These are phyloP conservation scores for Aspergillus sp. DNA, from an alignment of 2,329 filamentous ascomycete species.

Conservation along the genomic window DNA sequence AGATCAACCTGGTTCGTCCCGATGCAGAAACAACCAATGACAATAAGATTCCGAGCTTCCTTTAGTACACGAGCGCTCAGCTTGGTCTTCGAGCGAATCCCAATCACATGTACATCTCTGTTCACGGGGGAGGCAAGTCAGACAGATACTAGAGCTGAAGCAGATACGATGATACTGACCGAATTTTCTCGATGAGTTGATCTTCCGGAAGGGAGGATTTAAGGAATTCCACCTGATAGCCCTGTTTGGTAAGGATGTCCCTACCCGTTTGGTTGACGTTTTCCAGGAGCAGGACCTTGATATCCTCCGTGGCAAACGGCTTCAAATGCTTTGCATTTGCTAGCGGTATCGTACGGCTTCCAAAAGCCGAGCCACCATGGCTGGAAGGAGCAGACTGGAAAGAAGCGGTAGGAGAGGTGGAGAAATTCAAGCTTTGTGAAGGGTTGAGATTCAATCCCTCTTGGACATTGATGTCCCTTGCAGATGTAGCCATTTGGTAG, in stretches of 20 bases:
- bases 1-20: constrained; percentile 69
- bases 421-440: constrained; percentile 66
- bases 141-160: constrained; percentile 6
- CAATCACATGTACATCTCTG: constrained; percentile 94
- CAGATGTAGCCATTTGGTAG: constrained; percentile 27
- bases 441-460: constrained; percentile 44
- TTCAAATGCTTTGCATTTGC: constrained; percentile 73
- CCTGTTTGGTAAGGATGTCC: constrained; percentile 78
- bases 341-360: constrained; percentile 45
- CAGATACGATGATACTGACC: constrained; percentile 54
- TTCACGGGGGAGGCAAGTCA: constrained; percentile 11
- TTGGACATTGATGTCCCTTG: constrained; percentile 39
- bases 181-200: constrained; percentile 94
- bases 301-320: constrained; percentile 92
- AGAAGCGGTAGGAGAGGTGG: constrained; percentile 71
- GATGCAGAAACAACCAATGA: constrained; percentile 98
- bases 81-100: constrained; percentile 97
- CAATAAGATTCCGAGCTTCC: constrained; percentile 90
- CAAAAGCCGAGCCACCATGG: constrained; percentile 54
- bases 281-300: constrained; percentile 93
- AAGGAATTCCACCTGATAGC: constrained; percentile 91
- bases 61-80: constrained; percentile 80
- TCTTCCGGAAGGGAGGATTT: constrained; percentile 91
- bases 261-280: constrained; percentile 92
- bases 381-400: constrained; percentile 74